Base-by-base conservation (phyloP, 2,329 filamentous ascomycete genomes). In the Colletotrichum tanaceti region DNA sequence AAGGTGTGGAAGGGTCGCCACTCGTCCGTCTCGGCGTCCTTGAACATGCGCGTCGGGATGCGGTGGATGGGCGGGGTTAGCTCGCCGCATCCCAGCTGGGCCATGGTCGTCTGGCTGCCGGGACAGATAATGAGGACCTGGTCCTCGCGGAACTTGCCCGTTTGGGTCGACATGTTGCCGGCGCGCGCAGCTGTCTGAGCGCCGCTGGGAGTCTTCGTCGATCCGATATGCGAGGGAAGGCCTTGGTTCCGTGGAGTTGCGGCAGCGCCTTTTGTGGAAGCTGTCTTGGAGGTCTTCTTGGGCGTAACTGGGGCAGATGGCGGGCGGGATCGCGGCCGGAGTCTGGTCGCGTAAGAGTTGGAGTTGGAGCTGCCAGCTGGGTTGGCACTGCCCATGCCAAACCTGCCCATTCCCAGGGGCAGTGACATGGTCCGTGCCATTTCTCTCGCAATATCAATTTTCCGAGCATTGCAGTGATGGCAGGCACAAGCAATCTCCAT, bases 11-110 rank as follows among this genome's bases (percentile, higher is more conserved):
- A 92, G 1, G 95, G 94, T 75, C 84, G 79, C 83, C 85, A 89
- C 39, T 95, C 92, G 76, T 89, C 94, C 76, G 92, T 90, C 67
- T 93, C 92, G 62, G 87, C 86, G 76, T 97, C 94, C 73, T 90
- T 89, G 61, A 98, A 99, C 94, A 99, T 97, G 83, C 96, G 91
- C 80, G 95, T 98, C 39, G 92, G 90, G 73, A 98, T 88, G 73
- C 94, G 92, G 78, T 93, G 88, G 71, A 90, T 87, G n/a, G 96
- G 93, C 50, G 94, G 94, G 43, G 94, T 97, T 79, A 98, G 91
- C 83, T 98, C 94, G 74, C 90, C 90, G 74, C 96, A 91, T 59
- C 94, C 94, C 47, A 97, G 87, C 86, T 97, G 94, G 73, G 94
- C 94, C 82, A 97, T 89, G 68, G 94, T 97, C 72, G 91, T 95